These are phyloP conservation scores for Zizania latifolia DNA, from an alignment of 176 grass and related monocot genomes.

Conservation along the genomic window DNA sequence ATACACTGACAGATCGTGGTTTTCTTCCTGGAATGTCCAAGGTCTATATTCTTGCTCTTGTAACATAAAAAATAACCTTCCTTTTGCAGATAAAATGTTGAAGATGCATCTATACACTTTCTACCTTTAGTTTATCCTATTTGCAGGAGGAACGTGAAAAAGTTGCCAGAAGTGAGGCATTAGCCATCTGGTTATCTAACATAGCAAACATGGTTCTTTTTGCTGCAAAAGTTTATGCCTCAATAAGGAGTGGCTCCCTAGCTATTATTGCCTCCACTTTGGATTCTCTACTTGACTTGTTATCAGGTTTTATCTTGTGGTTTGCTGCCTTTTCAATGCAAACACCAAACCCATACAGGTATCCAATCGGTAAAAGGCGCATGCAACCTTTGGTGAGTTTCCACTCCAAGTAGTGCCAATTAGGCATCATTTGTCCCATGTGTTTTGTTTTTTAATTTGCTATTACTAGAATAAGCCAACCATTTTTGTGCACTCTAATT, in stretches of 20 bases:
- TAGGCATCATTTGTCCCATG: not conserved
- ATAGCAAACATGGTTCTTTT: slow-evolving; percentile 79
- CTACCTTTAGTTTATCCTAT: not conserved
- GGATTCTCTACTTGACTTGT: slow-evolving; percentile 68
- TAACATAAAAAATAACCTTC: not conserved
- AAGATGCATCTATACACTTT: not conserved
- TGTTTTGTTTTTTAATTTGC: not conserved
- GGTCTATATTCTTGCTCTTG: slow-evolving; percentile 27
- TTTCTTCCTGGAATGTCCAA: slow-evolving; percentile 74
- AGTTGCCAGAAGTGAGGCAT: slow-evolving; percentile 44
- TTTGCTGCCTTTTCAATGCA: slow-evolving; percentile 75
- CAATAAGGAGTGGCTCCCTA: slow-evolving; percentile 54
- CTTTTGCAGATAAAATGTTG: not conserved
- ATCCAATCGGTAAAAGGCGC: slow-evolving; percentile 69
- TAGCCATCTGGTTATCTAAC: slow-evolving; percentile 59
- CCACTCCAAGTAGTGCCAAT: not conserved
- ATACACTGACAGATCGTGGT: slow-evolving; percentile 54
- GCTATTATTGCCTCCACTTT: slow-evolving; percentile 66
- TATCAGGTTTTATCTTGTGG: slow-evolving; percentile 69
- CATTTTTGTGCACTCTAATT: not conserved
- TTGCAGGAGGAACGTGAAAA: slow-evolving; percentile 55
- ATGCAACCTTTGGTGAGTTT: slow-evolving; percentile 87
- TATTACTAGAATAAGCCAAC: not conserved
- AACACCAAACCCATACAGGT: slow-evolving; percentile 70
- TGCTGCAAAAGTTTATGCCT: slow-evolving; percentile 65